A percentile compares a stretch with the other conserved stretches of the same genome.
These are phyloP conservation scores for Poronia punctata DNA, from an alignment of 495 filamentous ascomycete species.

Conservation along the genomic window DNA sequence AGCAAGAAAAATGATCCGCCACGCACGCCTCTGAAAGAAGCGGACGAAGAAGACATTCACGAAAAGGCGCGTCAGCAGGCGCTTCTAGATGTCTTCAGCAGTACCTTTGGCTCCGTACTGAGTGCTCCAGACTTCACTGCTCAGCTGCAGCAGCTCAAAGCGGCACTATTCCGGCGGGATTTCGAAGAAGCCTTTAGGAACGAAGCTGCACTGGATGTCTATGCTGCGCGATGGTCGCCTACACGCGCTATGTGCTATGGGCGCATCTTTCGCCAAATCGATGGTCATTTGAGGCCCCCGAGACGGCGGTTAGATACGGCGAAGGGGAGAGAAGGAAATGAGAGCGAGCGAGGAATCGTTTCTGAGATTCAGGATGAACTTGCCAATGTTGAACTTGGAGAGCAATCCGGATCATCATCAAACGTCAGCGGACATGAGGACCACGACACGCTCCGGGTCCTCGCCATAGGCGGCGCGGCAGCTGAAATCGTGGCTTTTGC, in stretches of 20 bases:
- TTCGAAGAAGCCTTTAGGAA: slow-evolving; percentile 72
- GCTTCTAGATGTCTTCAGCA: slow-evolving; percentile 69
- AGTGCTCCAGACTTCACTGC: slow-evolving; percentile 27
- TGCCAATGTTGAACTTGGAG: neutral
- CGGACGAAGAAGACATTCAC: neutral
- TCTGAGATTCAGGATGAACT: slow-evolving; percentile 10
- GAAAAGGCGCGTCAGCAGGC: slow-evolving; percentile 54
- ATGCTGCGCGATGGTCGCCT: slow-evolving; percentile 83
- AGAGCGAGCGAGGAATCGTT: slow-evolving; percentile 8
- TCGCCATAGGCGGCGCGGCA: slow-evolving; percentile 80
- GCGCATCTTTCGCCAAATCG: slow-evolving; percentile 51
- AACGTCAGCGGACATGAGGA: neutral
- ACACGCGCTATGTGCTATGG: slow-evolving; percentile 73
- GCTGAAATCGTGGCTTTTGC: slow-evolving; percentile 77
- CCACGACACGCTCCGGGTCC: slow-evolving; percentile 31
- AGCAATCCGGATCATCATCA: too few species aligned
- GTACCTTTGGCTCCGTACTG: slow-evolving; percentile 47
- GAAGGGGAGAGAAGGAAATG: slow-evolving; percentile 1
- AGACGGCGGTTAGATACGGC: neutral
- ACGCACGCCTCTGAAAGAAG: neutral
- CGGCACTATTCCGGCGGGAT: slow-evolving; percentile 75
- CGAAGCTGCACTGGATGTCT: slow-evolving; percentile 62
- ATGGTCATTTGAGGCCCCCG: slow-evolving; percentile 27
- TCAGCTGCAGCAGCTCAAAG: slow-evolving; percentile 72
- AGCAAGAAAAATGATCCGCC: neutral